A percentile compares a stretch with the other conserved stretches of the same genome.
phyloP scores from a whole-genome alignment of 2,329 filamentous ascomycete species.

The Alternaria infectoria region DNA sequence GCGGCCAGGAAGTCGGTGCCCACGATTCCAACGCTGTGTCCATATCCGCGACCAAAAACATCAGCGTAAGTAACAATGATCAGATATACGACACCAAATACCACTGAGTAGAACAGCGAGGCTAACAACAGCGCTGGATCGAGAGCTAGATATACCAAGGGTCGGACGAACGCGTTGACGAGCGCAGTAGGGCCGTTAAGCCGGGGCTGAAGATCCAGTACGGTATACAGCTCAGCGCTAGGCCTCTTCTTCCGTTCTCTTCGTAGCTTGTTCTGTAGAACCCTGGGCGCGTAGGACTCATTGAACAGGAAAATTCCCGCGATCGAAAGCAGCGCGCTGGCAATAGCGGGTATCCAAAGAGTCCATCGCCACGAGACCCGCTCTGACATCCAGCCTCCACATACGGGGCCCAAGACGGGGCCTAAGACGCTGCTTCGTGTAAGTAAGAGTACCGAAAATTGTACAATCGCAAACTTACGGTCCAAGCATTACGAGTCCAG shows the following conservation, averaged over 20 bases:
- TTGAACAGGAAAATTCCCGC: conserved; percentile 2
- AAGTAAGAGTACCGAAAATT: background rate
- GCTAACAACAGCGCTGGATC: conserved; percentile 14
- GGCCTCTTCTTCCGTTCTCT: background rate
- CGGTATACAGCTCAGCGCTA: conserved; percentile 10
- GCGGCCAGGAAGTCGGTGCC: conserved; percentile 19
- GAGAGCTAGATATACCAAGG: conserved; percentile 6
- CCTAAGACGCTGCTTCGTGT: conserved; percentile 2
- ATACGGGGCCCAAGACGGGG: conserved; percentile 19
- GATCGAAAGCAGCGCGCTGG: conserved; percentile 10
- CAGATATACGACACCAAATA: conserved; percentile 19
- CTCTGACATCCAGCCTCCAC: conserved; percentile 21
- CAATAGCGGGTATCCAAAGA: conserved; percentile 17
- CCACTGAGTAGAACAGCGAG: conserved; percentile 13
- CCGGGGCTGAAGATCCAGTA: conserved; percentile 8
- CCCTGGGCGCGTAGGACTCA: conserved; percentile 11
- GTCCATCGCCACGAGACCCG: conserved; percentile 18
- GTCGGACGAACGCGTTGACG: conserved; percentile 10
- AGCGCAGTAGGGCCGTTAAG: background rate
- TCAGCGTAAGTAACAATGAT: conserved; percentile 18
- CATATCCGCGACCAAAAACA: conserved; percentile 15
- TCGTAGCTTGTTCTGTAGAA: background rate
- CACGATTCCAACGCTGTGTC: conserved; percentile 17
- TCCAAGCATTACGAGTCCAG: conserved; percentile 13
- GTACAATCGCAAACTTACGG: background rate